These are phyloP conservation scores for Antarctomyces pellizariae DNA, from an alignment of 495 filamentous ascomycete genomes.

Conservation along the genomic window DNA sequence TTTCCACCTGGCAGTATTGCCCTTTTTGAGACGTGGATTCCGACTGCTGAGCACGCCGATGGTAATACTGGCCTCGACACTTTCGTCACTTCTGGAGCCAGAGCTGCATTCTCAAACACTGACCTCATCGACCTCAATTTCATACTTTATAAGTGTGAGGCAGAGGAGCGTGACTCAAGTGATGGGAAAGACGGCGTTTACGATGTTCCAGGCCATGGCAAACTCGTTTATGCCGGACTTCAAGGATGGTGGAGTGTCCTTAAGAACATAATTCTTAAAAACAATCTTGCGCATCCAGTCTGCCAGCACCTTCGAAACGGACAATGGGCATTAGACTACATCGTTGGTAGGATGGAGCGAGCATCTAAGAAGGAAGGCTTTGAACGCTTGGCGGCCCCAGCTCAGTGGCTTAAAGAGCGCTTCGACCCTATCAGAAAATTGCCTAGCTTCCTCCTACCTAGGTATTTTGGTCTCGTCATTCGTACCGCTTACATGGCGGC, in stretches of 20 bases:
- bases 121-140: conserved; percentile 74
- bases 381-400: conserved; percentile 32
- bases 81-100: conserved; percentile 60
- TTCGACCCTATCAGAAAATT: conserved; percentile 65
- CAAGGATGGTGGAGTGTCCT: conserved; percentile 98
- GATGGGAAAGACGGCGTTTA: conserved; percentile 68
- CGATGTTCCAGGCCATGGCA: conserved; percentile 57
- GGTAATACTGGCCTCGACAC: conserved; percentile 60
- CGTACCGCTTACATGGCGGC: conserved; percentile 71
- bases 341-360: conserved; percentile 51
- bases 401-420: conserved; percentile 57
- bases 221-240: conserved; percentile 81
- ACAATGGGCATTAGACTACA: conserved; percentile 87
- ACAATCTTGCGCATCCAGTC: conserved; percentile 79
- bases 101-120: conserved; percentile 50
- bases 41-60: conserved; percentile 53
- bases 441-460: conserved; percentile 71
- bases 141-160: conserved; percentile 72
- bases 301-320: conserved; percentile 83
- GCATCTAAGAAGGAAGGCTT: conserved; percentile 36
- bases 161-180: conserved; percentile 71
- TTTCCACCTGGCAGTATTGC: conserved; percentile 89
- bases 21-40: conserved; percentile 88
- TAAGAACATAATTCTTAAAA: conserved; percentile 61
- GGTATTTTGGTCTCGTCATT: conserved; percentile 80